Conservation (phyloP, 805 yeast genomes). For the Lipomyces orientalis region DNA sequence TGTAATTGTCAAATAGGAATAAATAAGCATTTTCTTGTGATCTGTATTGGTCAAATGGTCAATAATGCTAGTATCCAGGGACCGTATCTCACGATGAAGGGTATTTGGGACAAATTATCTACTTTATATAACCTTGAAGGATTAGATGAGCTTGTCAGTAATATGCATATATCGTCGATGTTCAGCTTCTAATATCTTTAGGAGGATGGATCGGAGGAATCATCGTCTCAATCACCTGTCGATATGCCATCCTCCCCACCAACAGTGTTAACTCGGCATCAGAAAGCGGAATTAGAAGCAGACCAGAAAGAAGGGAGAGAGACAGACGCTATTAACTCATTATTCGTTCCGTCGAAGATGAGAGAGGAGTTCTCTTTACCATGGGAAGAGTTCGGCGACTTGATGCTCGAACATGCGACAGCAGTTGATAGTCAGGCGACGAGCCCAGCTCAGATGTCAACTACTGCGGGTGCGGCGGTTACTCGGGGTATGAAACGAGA, state of each 20-base stretch:
- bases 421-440: conserved; percentile 37
- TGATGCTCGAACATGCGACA: conserved; percentile 50
- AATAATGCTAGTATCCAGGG: conserved; percentile 39
- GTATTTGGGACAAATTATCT: conserved; percentile 63
- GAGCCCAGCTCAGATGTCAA: conserved; percentile 35
- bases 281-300: conserved; percentile 16
- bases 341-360: conserved; percentile 23
- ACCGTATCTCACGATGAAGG: conserved; percentile 51
- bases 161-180: background rate
- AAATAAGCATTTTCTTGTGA: conserved; percentile 48
- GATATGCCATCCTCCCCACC: conserved; percentile 13
- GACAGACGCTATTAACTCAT: conserved; percentile 15
- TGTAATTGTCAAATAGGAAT: conserved; percentile 26
- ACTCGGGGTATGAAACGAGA: conserved; percentile 22
- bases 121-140: conserved; percentile 62
- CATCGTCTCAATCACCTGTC: conserved; percentile 17
- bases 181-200: conserved; percentile 17
- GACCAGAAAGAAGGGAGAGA: conserved; percentile 29
- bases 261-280: conserved; percentile 3
- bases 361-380: conserved; percentile 49
- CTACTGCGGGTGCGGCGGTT: conserved; percentile 12
- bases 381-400: conserved; percentile 54
- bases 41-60: conserved; percentile 43
- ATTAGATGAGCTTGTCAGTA: conserved; percentile 59
- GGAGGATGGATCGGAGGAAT: conserved; percentile 37